Evolutionary conservation across 73 alveolate genomes (phyloP).

Genomic region (Paraurostyla sp.): DNA sequence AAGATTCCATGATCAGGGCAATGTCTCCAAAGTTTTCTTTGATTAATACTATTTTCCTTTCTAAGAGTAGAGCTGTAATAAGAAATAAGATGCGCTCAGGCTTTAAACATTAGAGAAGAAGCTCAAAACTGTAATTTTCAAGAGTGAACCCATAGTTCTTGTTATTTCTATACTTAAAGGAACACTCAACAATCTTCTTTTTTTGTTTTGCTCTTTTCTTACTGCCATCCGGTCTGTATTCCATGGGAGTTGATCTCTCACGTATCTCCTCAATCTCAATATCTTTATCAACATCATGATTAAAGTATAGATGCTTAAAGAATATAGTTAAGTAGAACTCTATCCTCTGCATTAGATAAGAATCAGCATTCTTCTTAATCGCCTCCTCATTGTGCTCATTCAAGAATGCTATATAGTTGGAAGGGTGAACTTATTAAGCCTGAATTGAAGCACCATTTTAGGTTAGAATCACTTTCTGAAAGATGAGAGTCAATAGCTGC

Average conservation of each 20-base stretch:
- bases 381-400: not conserved
- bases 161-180: slow-evolving; percentile 44
- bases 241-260: not conserved
- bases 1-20: slow-evolving; percentile 57
- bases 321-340: slow-evolving; percentile 54
- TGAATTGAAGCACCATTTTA: not conserved
- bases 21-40: slow-evolving; percentile 59
- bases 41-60: slow-evolving; percentile 54
- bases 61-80: slow-evolving; percentile 56
- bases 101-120: slow-evolving; percentile 41
- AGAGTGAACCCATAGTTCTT: slow-evolving; percentile 60
- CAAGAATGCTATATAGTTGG: not conserved
- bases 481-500: slow-evolving; percentile 54
- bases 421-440: slow-evolving; percentile 9
- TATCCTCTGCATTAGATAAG: not conserved
- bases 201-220: not conserved
- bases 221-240: not conserved
- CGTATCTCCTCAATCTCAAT: slow-evolving; percentile 35
- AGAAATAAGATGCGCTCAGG: slow-evolving; percentile 56
- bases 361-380: not conserved
- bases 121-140: slow-evolving; percentile 60
- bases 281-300: slow-evolving; percentile 44
- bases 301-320: slow-evolving; percentile 51
- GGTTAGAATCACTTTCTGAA: slow-evolving; percentile 49
- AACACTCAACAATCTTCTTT: slow-evolving; percentile 24